Evolutionary conservation across 1,139 yeast species (phyloP), one percentile per base, ranked within the genome.

Genomic region (Ashbya aceris): DNA sequence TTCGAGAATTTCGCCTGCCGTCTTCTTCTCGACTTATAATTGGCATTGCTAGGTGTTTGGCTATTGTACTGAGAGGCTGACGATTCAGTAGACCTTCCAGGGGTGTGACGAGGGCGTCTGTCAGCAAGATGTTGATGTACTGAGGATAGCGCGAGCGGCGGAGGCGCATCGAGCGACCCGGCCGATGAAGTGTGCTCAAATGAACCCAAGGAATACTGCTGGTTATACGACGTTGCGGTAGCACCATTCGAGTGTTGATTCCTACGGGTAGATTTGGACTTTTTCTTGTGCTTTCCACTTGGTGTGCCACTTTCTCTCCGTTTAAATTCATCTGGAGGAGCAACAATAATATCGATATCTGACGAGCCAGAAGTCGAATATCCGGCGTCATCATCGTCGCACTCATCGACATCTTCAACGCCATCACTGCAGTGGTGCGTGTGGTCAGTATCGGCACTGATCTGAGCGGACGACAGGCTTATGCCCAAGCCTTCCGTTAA

Each of bases 291-390:
- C 27, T 39, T 38, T 26, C 36, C 33, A 14, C 20, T 23, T 12
- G 20, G 8, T 8, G 17, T 23, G 12, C 20, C 34, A 14, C 17
- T 36, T 26, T 32, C 30, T 17, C 30, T 30, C 12, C 33, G 14
- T 14, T 34, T 27, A 5, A 32, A 27, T 11, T 30, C 20, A n/a
- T 11, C 27, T 2, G 41, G 43, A 7, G 40, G 31, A 10, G 46
- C 33, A 27, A 56, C 49, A 20, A 57, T 55, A 10, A 56, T 47
- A 39, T 56, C 60, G 6, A 53, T 42, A 13, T 55, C 58, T 9
- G 44, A 39, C 6, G 49, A 45, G 11, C 49, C 52, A 14, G 54
- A 49, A 7, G 45, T 44, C 2, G 40, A 41, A 29, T 30, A 31
- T 7, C 31, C 40, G 11, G 27, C 13, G n/a, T 39, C 33, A 33